Base-by-base conservation (phyloP, 768 basidiomycete species). In the Hericium erinaceus region DNA sequence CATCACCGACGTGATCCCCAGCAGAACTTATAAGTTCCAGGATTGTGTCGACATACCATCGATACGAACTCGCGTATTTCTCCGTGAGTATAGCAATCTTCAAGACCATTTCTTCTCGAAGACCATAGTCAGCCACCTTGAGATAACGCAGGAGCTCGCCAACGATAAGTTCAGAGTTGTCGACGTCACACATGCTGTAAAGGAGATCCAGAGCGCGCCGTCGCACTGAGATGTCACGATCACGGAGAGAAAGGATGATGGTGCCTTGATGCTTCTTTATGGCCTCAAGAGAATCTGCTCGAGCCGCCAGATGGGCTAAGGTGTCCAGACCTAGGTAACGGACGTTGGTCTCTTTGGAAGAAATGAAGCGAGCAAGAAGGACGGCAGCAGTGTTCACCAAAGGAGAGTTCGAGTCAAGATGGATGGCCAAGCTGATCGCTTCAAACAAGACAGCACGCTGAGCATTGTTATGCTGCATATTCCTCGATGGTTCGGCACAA, bases 71-170 rank as follows among this genome's bases (percentile, higher is more conserved):
- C 22, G 97, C 97, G 66, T 98, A 98, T 74, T 97, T 92, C 70
- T 99, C 97, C n/a, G 97, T 98, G 59, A 98, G 77, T 61, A 98
- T 95, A 44, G 97, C 97, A 57, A 99, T 95, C 72, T 98, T 98
- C 56, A 98, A 78, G 2, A 98, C 97, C 95, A 98, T 94, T 72
- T 99, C 95, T 73, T 99, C 97, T 48, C 97, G 80, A 37, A 99
- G 77, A 15, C 87, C 93, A 64, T 98, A 98, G 70, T 99, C 97
- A 7, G 97, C 97, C n/a, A 97, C 84, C 68, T 84, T 84, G 58
- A 99, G 82, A 70, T 98, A 99, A 57, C 90, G 84, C 56, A 99
- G 75, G 16, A 99, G 79, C 71, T 99, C 95, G 39, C 89, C 95
- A 38, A 99, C 97, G 65, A 98, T 94, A 60, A 91, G 75, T 68